A percentile compares a stretch with the other conserved stretches of the same genome.
phyloP scores from a whole-genome alignment of 2,329 filamentous ascomycete genomes.

The Coniochaeta sp. region DNA sequence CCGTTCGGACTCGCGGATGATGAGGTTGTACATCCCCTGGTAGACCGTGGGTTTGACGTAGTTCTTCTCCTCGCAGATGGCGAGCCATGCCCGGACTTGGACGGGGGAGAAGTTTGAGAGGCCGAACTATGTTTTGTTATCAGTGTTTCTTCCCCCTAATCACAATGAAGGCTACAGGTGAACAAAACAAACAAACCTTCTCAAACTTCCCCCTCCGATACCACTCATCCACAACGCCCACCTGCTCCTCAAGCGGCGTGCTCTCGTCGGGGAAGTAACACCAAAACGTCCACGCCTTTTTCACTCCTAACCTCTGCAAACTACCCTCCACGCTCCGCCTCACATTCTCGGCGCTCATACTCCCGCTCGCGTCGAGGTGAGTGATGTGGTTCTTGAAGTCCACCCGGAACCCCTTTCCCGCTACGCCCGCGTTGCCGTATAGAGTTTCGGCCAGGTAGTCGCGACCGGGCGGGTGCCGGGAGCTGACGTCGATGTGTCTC shows the following conservation, averaged over 20 bases:
- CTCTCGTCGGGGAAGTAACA: not conserved
- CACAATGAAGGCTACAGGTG: no score
- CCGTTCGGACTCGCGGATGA: constrained; percentile 7
- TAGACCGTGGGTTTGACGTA: constrained; percentile 11
- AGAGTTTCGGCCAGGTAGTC: not conserved
- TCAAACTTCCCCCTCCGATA: not conserved
- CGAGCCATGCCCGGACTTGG: constrained; percentile 1
- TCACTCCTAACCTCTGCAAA: not conserved
- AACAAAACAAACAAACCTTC: not conserved
- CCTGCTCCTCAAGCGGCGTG: not conserved
- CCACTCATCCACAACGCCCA: not conserved
- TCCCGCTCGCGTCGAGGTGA: not conserved
- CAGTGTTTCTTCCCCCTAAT: not conserved
- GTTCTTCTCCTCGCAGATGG: constrained; percentile 9
- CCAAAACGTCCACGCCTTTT: not conserved
- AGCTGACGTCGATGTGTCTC: not conserved
- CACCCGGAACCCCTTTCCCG: not conserved
- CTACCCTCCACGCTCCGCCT: not conserved
- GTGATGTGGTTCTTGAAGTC: not conserved
- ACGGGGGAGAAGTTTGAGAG: not conserved
- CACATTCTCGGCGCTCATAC: not conserved
- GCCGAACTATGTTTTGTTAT: not conserved
- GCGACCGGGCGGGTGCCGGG: not conserved
- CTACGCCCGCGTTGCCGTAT: not conserved
- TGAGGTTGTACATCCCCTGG: constrained; percentile 11